Evolutionary conservation across 257 asterid species (phyloP).

Genomic region (Catharanthus roseus): DNA sequence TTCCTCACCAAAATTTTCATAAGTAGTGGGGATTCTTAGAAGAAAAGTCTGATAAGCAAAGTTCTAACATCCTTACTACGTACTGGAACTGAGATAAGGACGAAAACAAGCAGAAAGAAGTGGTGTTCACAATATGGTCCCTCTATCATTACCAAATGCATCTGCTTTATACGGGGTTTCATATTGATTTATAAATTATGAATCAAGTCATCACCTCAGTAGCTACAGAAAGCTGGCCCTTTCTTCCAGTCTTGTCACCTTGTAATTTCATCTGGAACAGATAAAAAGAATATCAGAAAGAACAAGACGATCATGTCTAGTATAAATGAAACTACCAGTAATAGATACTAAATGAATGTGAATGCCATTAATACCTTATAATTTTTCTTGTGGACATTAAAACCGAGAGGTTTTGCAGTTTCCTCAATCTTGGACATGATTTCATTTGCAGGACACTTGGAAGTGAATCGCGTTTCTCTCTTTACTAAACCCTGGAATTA

Average conservation of each 20-base stretch:
- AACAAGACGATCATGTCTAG: neutral
- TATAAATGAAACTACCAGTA: neutral
- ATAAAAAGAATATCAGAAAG: neutral
- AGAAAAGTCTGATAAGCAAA: neutral
- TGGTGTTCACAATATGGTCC: neutral
- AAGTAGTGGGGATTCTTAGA: neutral
- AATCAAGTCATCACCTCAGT: constrained; percentile 53
- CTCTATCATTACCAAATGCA: neutral
- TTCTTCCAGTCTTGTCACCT: constrained; percentile 77
- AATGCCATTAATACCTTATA: constrained; percentile 45
- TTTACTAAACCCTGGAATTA: constrained; percentile 47
- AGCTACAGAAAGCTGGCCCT: constrained; percentile 78
- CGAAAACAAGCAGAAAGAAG: neutral
- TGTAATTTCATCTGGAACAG: constrained; percentile 58
- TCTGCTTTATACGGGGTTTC: neutral
- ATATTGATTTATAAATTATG: neutral
- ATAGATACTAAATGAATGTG: neutral
- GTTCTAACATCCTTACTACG: neutral
- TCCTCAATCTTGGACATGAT: constrained; percentile 73
- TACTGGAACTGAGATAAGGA: neutral
- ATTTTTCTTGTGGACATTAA: constrained; percentile 63
- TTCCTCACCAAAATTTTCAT: neutral
- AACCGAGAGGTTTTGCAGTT: constrained; percentile 78
- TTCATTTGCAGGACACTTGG: constrained; percentile 59
- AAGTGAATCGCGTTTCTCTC: constrained; percentile 74